Base-by-base conservation (phyloP, 2,329 filamentous ascomycete species). In the Trichoderma breve region DNA sequence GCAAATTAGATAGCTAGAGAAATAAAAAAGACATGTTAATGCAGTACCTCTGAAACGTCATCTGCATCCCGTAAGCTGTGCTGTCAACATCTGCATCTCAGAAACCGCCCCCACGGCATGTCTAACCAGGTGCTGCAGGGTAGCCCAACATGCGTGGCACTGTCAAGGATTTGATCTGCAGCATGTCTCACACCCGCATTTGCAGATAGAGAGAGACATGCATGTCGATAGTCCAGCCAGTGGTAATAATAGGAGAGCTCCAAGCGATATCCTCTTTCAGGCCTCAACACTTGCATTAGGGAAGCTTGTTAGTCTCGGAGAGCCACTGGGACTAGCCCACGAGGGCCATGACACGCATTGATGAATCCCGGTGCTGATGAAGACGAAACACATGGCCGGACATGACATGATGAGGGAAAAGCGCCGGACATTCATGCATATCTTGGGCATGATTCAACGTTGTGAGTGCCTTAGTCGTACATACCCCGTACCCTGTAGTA, bases 351-450 rank as follows among this genome's bases (percentile, higher is more conserved):
- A 36, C 43, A 62, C 30, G 66, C 57, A 58, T 32, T 34, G 39
- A 70, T 5, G 18, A 53, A 15, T 47, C 9, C n/a, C 51, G 36
- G n/a, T 11, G 47, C 24, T 47, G 66, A 9, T 61, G n/a, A 34
- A 36, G 58, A 47, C 14, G 9, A 21, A 51, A 36, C 66, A 53
- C 39, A 61, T 70, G 57, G 55, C 39, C 6, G 6, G 66, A 53
- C 66, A 70, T 62, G 66, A 30, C 28, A 51, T 61, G 66, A 70
- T n/a, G 39, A 43, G 11, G 32, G 34, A 36, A 58, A 30, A 70
- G 39, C 57, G 66, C 66, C 57, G 30, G 66, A 70, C 66, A 69
- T 70, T 70, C 66, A 70, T 70, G 66, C 66, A 70, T 61, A 58
- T 62, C 55, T 70, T 61, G 66, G 66, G 66, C 66, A 70, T 28